phyloP scores from a whole-genome alignment of 805 yeast species.

The Sugiyamaella valdiviana region DNA sequence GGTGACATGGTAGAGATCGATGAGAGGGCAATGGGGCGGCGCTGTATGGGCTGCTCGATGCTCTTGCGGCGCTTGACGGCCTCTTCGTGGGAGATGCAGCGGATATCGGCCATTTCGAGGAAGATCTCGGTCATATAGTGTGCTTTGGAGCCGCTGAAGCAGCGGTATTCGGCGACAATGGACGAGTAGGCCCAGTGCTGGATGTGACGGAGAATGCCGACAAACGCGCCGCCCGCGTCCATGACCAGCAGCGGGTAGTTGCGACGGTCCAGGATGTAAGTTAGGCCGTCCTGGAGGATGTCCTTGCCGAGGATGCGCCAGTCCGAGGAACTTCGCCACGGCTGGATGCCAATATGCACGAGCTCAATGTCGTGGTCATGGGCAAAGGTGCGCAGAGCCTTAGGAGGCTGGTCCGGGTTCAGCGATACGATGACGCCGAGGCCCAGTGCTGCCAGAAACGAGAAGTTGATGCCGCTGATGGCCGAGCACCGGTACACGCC shows the following conservation, averaged over 20 bases:
- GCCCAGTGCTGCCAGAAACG: conserved; percentile 68
- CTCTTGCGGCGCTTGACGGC: conserved; percentile 32
- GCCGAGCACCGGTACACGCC: conserved; percentile 80
- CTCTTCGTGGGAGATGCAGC: conserved; percentile 51
- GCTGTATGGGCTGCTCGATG: conserved; percentile 24
- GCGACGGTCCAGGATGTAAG: conserved; percentile 52
- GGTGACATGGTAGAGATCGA: not conserved
- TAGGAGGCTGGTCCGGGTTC: conserved; percentile 81
- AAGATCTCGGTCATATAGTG: conserved; percentile 79
- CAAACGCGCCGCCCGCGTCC: conserved; percentile 72
- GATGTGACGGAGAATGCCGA: conserved; percentile 73
- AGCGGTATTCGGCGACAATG: conserved; percentile 75
- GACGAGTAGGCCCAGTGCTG: conserved; percentile 88
- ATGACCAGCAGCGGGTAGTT: conserved; percentile 67
- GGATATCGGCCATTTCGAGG: conserved; percentile 62
- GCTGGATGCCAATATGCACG: conserved; percentile 32
- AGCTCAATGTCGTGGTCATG: conserved; percentile 35
- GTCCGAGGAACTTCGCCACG: conserved; percentile 40
- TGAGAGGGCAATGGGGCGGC: conserved; percentile 1
- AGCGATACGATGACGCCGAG: conserved; percentile 64
- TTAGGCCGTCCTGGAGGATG: conserved; percentile 59
- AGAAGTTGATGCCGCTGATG: conserved; percentile 66
- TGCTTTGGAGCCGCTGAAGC: conserved; percentile 63
- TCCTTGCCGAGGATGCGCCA: conserved; percentile 74
- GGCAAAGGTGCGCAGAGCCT: conserved; percentile 61